Evolutionary conservation across 2,329 filamentous ascomycete species (phyloP).

Genomic region (Clarireedia hainanense): DNA sequence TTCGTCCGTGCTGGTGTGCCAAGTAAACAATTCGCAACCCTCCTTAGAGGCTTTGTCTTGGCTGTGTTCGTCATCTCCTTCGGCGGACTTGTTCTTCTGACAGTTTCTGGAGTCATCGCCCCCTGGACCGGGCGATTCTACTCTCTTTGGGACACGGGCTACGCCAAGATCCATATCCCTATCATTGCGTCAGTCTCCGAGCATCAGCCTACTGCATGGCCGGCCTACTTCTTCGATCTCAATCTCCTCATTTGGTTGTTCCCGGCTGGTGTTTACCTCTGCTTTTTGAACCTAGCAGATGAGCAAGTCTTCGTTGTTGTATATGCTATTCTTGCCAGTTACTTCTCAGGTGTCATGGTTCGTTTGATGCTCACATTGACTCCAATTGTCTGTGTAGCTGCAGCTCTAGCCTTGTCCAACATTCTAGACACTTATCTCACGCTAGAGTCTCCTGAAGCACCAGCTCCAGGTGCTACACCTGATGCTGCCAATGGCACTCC

Average conservation of each 20-base stretch:
- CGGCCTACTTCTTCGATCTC: constrained; percentile 97
- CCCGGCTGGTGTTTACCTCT: constrained; percentile 96
- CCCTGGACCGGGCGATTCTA: constrained; percentile 99
- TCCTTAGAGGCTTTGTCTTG: constrained; percentile 70
- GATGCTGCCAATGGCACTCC: constrained; percentile 29
- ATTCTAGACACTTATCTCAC: constrained; percentile 82
- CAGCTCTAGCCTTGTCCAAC: constrained; percentile 78
- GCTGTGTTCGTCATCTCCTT: constrained; percentile 67
- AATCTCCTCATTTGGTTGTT: constrained; percentile 99
- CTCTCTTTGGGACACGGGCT: constrained; percentile 96
- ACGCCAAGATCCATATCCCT: constrained; percentile 98
- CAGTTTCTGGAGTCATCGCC: constrained; percentile 83
- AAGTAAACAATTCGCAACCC: constrained; percentile 87
- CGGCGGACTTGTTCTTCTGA: constrained; percentile 73
- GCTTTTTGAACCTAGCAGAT: constrained; percentile 87
- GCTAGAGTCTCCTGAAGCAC: constrained; percentile 51
- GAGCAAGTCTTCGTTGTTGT: constrained; percentile 98
- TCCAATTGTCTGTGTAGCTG: constrained; percentile 89
- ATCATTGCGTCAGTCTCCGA: constrained; percentile 99
- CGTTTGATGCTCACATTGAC: constrained; percentile 97
- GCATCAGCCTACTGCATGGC: constrained; percentile 98
- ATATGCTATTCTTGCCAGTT: constrained; percentile 92
- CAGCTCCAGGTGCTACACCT: constrained; percentile 35
- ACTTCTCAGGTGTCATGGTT: constrained; percentile 99
- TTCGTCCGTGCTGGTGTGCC: constrained; percentile 84